Conservation (phyloP, 257 asterid species). For the Phtheirospermum japonicum region DNA sequence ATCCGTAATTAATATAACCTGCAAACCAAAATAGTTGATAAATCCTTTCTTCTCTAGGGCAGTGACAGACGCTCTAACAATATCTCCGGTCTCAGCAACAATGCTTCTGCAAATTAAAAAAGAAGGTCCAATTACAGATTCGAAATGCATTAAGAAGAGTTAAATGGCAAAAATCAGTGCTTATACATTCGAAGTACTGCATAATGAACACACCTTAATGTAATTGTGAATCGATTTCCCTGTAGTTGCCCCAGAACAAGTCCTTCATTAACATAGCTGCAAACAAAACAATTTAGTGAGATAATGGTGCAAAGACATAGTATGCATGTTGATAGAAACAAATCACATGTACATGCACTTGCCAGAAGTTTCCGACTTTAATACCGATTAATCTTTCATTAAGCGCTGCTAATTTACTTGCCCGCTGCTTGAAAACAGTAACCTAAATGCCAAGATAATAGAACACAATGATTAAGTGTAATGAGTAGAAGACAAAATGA, state of each 20-base stretch:
- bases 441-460: slow-evolving; percentile 48
- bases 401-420: slow-evolving; percentile 74
- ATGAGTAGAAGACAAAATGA: slow-evolving; percentile 10
- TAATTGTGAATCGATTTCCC: slow-evolving; percentile 87
- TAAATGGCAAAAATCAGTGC: background rate
- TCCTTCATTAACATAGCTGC: slow-evolving; percentile 86
- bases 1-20: slow-evolving; percentile 41
- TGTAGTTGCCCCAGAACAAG: slow-evolving; percentile 90
- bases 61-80: slow-evolving; percentile 62
- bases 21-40: slow-evolving; percentile 92
- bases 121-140: too few species aligned
- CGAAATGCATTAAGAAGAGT: background rate
- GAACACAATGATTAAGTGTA: slow-evolving; percentile 13
- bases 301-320: slow-evolving; percentile 18
- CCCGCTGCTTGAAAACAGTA: slow-evolving; percentile 88
- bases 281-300: slow-evolving; percentile 25
- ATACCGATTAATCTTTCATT: slow-evolving; percentile 77
- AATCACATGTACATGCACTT: slow-evolving; percentile 34
- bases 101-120: slow-evolving; percentile 60
- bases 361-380: slow-evolving; percentile 95
- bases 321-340: slow-evolving; percentile 14
- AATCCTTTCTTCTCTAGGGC: slow-evolving; percentile 78
- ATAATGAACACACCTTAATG: slow-evolving; percentile 54
- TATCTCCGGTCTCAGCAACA: slow-evolving; percentile 67
- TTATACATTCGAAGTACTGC: slow-evolving; percentile 4